Evolutionary conservation across 2,329 filamentous ascomycete species (phyloP).

Genomic region (Teratosphaeria viscida): DNA sequence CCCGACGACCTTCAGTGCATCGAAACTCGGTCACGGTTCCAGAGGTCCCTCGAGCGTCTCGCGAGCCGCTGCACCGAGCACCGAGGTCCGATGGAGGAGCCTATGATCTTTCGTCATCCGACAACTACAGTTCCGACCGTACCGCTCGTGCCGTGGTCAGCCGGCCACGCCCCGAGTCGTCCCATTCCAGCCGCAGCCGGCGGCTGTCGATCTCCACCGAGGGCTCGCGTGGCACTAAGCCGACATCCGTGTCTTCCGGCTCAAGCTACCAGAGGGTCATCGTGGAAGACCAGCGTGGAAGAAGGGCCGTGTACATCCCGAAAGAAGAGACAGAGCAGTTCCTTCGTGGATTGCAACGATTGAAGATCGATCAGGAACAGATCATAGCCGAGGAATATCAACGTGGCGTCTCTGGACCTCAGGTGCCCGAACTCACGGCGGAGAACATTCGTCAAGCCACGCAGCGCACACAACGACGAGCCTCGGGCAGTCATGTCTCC

Average conservation of each 20-base stretch:
- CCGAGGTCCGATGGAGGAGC: slow-evolving; percentile 11
- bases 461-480: slow-evolving; percentile 8
- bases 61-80: slow-evolving; percentile 3
- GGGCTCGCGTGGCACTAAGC: slow-evolving; percentile 21
- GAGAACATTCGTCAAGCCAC: slow-evolving; percentile 17
- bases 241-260: slow-evolving; percentile 14
- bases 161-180: slow-evolving; percentile 9
- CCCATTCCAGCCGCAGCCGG: slow-evolving; percentile 20
- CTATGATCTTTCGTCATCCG: slow-evolving; percentile 13
- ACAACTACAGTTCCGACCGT: slow-evolving; percentile 17
- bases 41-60: slow-evolving; percentile 1
- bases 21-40: slow-evolving; percentile 4
- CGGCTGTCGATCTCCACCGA: slow-evolving; percentile 23
- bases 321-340: slow-evolving; percentile 13
- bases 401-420: slow-evolving; percentile 10
- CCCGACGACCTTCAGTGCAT: slow-evolving; percentile 8
- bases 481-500: slow-evolving; percentile 14
- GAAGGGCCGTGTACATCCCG: slow-evolving; percentile 16
- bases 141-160: slow-evolving; percentile 12
- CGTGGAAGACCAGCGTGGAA: slow-evolving; percentile 20
- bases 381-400: slow-evolving; percentile 19
- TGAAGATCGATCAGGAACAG: slow-evolving; percentile 8
- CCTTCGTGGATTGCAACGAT: slow-evolving; percentile 7
- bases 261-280: slow-evolving; percentile 12
- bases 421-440: slow-evolving; percentile 16